Percentiles rank a stretch among this genome's conserved stretches.
phyloP scores from a whole-genome alignment of 345 rosid genomes.

The Brassica juncea region DNA sequence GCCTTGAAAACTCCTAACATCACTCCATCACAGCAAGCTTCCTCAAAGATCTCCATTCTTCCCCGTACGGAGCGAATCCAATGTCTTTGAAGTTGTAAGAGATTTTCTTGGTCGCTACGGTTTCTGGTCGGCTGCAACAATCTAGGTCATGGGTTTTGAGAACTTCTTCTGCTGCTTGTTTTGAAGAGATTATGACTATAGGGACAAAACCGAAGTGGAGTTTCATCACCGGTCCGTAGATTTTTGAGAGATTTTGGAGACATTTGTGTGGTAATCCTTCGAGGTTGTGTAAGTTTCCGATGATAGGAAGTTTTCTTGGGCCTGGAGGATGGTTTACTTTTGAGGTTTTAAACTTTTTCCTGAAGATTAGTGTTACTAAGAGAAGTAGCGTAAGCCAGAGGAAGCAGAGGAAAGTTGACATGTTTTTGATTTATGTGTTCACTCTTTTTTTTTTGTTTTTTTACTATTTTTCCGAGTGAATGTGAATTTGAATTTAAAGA shows the following conservation, averaged over 20 bases:
- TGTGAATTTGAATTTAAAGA: neutral
- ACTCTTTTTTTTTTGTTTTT: neutral
- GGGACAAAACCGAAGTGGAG: neutral
- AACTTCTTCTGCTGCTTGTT: neutral
- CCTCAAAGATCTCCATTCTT: neutral
- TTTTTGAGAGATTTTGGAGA: neutral
- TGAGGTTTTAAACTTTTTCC: neutral
- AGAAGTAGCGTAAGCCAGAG: neutral
- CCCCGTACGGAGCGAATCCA: neutral
- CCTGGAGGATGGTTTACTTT: neutral
- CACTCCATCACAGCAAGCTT: neutral
- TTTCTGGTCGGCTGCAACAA: slow-evolving; percentile 2
- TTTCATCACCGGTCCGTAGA: neutral
- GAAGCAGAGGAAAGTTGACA: neutral
- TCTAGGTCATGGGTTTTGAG: neutral
- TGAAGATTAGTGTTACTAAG: neutral
- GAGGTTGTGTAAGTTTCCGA: neutral
- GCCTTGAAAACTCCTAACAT: too few species aligned
- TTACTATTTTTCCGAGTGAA: neutral
- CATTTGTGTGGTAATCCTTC: neutral
- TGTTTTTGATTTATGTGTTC: neutral
- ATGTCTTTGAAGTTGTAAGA: neutral
- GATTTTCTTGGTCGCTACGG: neutral
- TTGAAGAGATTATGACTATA: neutral
- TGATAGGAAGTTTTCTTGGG: neutral